Base-by-base conservation (phyloP, 257 asterid species). In the Przewalskia tangutica region DNA sequence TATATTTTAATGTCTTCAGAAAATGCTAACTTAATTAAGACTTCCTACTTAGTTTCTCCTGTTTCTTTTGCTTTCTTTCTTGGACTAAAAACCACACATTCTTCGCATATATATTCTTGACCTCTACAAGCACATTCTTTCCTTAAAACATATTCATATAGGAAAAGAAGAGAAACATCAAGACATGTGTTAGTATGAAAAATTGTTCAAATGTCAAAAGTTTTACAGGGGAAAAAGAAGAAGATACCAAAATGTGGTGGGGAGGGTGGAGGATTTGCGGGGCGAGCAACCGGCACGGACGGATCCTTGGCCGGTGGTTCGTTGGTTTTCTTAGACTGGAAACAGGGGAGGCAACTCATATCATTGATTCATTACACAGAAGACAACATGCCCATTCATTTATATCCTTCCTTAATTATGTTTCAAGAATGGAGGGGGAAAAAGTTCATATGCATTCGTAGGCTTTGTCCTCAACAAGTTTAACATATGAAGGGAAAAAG, bases 321-420 rank as follows among this genome's bases (percentile, higher is more conserved):
- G 18, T 73, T 54, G 81, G 80, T 81, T 34, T 88, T 81, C 65
- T 81, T 90, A n/a, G 73, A 83, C 77, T 81, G 80, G 80, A 95
- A 95, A 93, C 98, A 95, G 44, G 98, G 97, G 90, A 95, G 88
- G 92, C 98, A 95, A 83, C 79, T 83, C 89, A 86, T 83, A 90
- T 89, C 60, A 13, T 73, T 73, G 79, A 73, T 46, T 50, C 60
- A 51, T 48, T 73, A 66, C 8, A 16, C 11, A 66, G 27, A 60
- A 20, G 27, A 56, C 11, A 58, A 58, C 23, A 36, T 6, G 50
- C 6, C 59, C 60, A 67, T 40, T 67, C 77, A 48, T 68, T 40
- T 68, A 40, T 73, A 48, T 27, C 32, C 1, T 73, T 27, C 36
- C 9, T 27, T 27, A 27, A 27, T 70, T 48, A 7, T 71, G 18